A percentile compares a stretch with the other conserved stretches of the same genome.
These are phyloP conservation scores for Corynespora cassiicola DNA, from an alignment of 2,329 filamentous ascomycete genomes.

Conservation along the genomic window DNA sequence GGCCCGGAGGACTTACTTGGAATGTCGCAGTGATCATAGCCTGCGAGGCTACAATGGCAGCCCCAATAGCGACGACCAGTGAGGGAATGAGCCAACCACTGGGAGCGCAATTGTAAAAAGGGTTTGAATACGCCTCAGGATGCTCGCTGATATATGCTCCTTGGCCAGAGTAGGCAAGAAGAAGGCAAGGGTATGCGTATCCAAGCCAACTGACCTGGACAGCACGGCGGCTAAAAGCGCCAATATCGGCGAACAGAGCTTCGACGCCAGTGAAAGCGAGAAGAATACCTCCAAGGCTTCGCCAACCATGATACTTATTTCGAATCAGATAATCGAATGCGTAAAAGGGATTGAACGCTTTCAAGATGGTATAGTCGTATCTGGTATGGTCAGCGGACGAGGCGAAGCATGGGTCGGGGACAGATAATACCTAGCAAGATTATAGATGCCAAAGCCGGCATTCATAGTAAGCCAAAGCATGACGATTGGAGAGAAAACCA, in stretches of 20 bases:
- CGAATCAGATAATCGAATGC: constrained; percentile 67
- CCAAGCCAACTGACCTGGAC: constrained; percentile 77
- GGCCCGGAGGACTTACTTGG: constrained; percentile 53
- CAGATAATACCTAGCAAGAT: constrained; percentile 34
- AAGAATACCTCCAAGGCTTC: constrained; percentile 72
- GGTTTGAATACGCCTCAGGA: constrained; percentile 70
- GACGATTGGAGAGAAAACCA: constrained; percentile 70
- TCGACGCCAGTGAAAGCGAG: constrained; percentile 80
- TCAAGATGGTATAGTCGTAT: constrained; percentile 57
- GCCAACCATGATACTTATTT: constrained; percentile 68
- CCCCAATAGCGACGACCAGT: constrained; percentile 71
- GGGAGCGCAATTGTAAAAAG: constrained; percentile 75
- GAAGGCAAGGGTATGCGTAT: constrained; percentile 71
- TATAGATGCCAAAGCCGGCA: constrained; percentile 67
- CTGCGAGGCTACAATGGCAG: constrained; percentile 77
- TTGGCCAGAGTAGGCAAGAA: constrained; percentile 74
- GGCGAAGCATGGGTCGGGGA: constrained; percentile 16
- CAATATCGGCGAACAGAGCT: constrained; percentile 78
- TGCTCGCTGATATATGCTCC: constrained; percentile 72
- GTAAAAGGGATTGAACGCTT: constrained; percentile 62
- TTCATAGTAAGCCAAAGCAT: constrained; percentile 73
- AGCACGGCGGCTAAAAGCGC: constrained; percentile 71
- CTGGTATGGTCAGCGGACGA: constrained; percentile 26
- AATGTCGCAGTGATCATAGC: constrained; percentile 81
- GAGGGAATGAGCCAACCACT: constrained; percentile 72